Percentiles rank a stretch among this genome's conserved stretches.
phyloP scores from a whole-genome alignment of 116 monocot genomes.

The Posidonia oceanica region DNA sequence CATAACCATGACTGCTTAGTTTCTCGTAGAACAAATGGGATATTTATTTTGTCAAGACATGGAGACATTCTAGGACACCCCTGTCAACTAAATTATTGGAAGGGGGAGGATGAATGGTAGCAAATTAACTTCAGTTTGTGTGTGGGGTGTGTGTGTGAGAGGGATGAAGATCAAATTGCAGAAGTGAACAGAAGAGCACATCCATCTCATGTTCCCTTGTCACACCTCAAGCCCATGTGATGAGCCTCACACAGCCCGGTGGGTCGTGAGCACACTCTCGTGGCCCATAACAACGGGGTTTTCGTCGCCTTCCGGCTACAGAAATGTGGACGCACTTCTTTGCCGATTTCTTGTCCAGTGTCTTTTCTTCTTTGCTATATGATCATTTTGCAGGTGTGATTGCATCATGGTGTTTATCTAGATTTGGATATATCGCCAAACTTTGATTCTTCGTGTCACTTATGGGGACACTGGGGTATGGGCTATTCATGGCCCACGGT shows the following conservation, averaged over 20 bases:
- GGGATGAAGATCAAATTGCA: background rate
- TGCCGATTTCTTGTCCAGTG: background rate
- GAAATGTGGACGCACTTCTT: background rate
- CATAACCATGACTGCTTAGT: background rate
- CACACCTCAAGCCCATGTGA: conserved; percentile 5
- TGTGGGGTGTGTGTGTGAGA: background rate
- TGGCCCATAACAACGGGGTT: background rate
- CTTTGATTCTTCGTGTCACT: background rate
- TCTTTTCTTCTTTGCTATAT: background rate
- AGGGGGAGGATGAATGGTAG: background rate
- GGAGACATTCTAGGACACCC: conserved; percentile 4
- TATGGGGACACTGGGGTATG: background rate
- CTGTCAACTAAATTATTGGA: background rate
- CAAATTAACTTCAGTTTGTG: background rate
- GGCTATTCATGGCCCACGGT: background rate
- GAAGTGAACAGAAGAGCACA: background rate
- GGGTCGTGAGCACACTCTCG: background rate
- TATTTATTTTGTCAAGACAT: background rate
- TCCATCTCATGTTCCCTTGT: conserved; percentile 5
- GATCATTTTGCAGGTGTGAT: background rate
- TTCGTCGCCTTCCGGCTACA: conserved; percentile 10
- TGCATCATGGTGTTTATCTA: background rate
- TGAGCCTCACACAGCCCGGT: background rate
- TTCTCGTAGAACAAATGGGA: conserved; percentile 1
- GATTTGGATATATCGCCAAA: background rate